Conservation (phyloP, 73 alveolate species). For the Paramecium octaurelia region DNA sequence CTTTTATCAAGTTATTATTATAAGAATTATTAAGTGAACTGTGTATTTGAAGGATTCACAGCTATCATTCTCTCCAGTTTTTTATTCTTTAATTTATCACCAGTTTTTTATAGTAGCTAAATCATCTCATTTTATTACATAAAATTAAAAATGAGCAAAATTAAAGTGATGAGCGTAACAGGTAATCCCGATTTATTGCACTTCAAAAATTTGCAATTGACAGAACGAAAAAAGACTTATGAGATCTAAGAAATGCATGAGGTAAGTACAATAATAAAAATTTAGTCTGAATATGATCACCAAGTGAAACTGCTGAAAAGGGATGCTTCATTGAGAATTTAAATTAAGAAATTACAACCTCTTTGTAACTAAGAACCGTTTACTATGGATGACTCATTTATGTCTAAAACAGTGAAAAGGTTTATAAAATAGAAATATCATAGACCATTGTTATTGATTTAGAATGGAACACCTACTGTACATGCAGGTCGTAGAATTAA, state of each 20-base stretch:
- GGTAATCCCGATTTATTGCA: constrained; percentile 32
- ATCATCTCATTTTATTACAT: background rate
- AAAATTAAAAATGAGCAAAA: constrained; percentile 30
- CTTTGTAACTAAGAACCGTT: background rate
- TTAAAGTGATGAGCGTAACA: constrained; percentile 29
- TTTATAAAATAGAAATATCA: background rate
- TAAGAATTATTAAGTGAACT: background rate
- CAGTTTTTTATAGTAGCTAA: background rate
- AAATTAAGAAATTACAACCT: constrained; percentile 18
- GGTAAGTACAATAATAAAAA: background rate
- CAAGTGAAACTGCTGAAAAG: constrained; percentile 20
- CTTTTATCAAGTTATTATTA: background rate
- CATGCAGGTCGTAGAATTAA: background rate
- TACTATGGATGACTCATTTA: constrained; percentile 36
- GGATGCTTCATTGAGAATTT: background rate
- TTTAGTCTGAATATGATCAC: constrained; percentile 41
- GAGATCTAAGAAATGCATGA: constrained; percentile 36
- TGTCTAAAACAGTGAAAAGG: constrained; percentile 19
- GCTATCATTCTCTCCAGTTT: background rate
- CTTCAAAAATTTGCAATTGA: background rate
- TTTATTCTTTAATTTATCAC: background rate
- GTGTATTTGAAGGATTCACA: background rate
- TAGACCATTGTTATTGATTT: constrained; percentile 12
- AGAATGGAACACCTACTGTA: constrained; percentile 43
- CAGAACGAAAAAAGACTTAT: background rate